Evolutionary conservation across 768 basidiomycete species (phyloP).

Genomic region (Amanita molliuscula): DNA sequence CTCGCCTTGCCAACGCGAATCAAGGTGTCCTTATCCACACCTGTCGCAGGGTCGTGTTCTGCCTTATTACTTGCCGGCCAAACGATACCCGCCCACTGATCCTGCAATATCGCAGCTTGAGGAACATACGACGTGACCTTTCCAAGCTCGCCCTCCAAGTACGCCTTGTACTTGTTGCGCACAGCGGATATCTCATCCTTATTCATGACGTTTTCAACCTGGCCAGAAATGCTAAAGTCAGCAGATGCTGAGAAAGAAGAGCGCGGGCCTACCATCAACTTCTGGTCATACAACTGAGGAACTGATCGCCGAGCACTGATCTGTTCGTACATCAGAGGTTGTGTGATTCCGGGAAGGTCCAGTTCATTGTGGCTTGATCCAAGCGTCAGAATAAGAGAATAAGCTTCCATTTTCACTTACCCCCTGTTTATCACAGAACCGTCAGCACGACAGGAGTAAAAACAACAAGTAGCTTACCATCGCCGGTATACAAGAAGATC

Average conservation of each 20-base stretch:
- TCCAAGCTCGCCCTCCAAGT: slow-evolving; percentile 54
- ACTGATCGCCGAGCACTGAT: slow-evolving; percentile 71
- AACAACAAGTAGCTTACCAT: slow-evolving; percentile 34
- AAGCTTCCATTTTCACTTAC: slow-evolving; percentile 16
- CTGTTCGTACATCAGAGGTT: slow-evolving; percentile 85
- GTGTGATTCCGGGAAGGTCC: slow-evolving; percentile 79
- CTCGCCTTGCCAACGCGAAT: slow-evolving; percentile 56
- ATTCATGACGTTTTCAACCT: slow-evolving; percentile 38
- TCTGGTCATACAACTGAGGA: slow-evolving; percentile 73
- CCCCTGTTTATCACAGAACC: slow-evolving; percentile 21
- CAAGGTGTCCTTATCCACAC: slow-evolving; percentile 44
- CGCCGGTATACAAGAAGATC: slow-evolving; percentile 85
- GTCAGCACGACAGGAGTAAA: background rate
- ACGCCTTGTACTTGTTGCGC: slow-evolving; percentile 47
- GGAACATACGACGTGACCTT: slow-evolving; percentile 38
- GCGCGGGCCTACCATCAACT: slow-evolving; percentile 42
- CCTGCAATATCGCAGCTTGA: slow-evolving; percentile 43
- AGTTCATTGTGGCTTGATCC: slow-evolving; percentile 72
- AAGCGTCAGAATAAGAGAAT: background rate
- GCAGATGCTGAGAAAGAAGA: background rate
- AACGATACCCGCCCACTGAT: slow-evolving; percentile 59
- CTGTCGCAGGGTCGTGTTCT: slow-evolving; percentile 51
- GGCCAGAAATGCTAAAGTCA: slow-evolving; percentile 18
- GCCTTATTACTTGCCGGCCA: slow-evolving; percentile 54
- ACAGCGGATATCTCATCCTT: slow-evolving; percentile 35